Evolutionary conservation across 345 rosid genomes (phyloP), one percentile per base, ranked within the genome.

Genomic region (Kernera saxatilis): DNA sequence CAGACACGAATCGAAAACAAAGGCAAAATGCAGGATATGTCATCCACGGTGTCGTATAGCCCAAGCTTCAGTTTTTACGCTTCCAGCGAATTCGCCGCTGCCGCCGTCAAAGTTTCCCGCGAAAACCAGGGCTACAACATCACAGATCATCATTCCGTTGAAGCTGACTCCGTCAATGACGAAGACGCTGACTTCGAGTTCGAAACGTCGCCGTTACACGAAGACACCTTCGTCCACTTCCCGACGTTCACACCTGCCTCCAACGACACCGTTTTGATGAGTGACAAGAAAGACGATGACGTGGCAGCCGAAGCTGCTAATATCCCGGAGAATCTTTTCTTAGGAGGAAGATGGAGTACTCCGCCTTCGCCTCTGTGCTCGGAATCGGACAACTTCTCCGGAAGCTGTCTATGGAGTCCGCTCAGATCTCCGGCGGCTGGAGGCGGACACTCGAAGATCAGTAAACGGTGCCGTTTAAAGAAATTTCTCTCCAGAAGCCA

Each of bases 11-110:
- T n/a, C 25, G 50, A 10, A 8, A 46, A 19, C 23, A 11, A 11
- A 36, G 40, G 40, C 10, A 57, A 61, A 23, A 78, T 77, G 82
- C 75, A 75, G 29, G 79, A 75, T 11, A 23, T 32, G 11, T 64
- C 78, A 8, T 63, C 78, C 6, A 55, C 69, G 46, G 78, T 80
- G 35, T 71, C 85, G 76, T 73, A 71, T 54, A 89, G 86, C 39
- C 96, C 85, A 49, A 91, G 96, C 77, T 91, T 91, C 83, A 87
- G 57, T 56, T 39, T 60, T 81, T 88, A 91, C 78, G 69, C 87
- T 35, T 71, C 80, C 57, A 67, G 69, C 26, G 70, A 53, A 8
- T 52, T 80, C 27, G 76, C 82, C 1, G 77, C 73, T 15, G 39
- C 77, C 25, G 92, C 90, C 13, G 61, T 40, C 43, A 56, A 53